Percentiles rank a stretch among this genome's conserved stretches.
phyloP scores from a whole-genome alignment of 2,329 filamentous ascomycete genomes.

The Claviceps paspali region DNA sequence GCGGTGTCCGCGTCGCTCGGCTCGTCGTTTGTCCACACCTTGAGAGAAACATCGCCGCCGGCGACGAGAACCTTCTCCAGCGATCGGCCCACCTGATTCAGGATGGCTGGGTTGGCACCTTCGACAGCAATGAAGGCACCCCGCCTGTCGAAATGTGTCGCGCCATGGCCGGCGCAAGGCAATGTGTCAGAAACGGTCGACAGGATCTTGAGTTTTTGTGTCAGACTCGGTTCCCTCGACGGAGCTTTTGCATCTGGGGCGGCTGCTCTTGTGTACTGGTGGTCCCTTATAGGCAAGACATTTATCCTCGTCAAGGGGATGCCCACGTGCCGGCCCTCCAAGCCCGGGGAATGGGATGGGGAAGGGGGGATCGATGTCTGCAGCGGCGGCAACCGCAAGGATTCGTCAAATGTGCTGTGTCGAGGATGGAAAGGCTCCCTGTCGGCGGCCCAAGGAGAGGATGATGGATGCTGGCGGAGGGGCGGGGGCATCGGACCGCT shows the following conservation, averaged over 20 bases:
- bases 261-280: background rate
- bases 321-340: slow-evolving; percentile 14
- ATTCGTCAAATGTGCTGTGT: slow-evolving; percentile 37
- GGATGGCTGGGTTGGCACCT: slow-evolving; percentile 42
- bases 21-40: slow-evolving; percentile 26
- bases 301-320: slow-evolving; percentile 15
- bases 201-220: slow-evolving; percentile 63
- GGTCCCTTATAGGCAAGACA: slow-evolving; percentile 3
- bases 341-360: slow-evolving; percentile 11
- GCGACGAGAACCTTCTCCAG: slow-evolving; percentile 47
- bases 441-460: slow-evolving; percentile 14
- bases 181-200: slow-evolving; percentile 60
- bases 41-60: slow-evolving; percentile 26
- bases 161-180: slow-evolving; percentile 19
- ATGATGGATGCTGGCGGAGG: slow-evolving; percentile 28
- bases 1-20: background rate
- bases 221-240: slow-evolving; percentile 42
- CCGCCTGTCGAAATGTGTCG: slow-evolving; percentile 30
- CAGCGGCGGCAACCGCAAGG: slow-evolving; percentile 36
- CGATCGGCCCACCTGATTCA: slow-evolving; percentile 42
- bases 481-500: slow-evolving; percentile 38
- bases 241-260: slow-evolving; percentile 20
- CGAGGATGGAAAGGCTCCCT: slow-evolving; percentile 18
- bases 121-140: slow-evolving; percentile 76
- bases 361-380: slow-evolving; percentile 27